Percentiles rank a stretch among this genome's conserved stretches.
These are phyloP conservation scores for Nymphaea thermarum DNA, from an alignment of 164 flowering plant genomes.

Conservation along the genomic window DNA sequence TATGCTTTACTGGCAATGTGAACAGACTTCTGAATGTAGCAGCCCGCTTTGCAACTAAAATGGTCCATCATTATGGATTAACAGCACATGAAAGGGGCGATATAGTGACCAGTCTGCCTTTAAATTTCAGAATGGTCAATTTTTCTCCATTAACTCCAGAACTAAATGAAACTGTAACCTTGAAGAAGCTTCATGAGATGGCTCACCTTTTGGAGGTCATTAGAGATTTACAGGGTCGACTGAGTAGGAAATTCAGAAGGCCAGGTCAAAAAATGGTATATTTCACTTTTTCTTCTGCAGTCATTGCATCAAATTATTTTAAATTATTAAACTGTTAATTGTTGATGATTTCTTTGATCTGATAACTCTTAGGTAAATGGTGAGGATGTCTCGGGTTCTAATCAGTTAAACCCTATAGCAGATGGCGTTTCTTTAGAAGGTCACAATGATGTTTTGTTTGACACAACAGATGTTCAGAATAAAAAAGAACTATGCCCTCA, in stretches of 20 bases:
- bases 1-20: background rate
- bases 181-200: slow-evolving; percentile 55
- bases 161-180: slow-evolving; percentile 13
- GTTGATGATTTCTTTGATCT: slow-evolving; percentile 3
- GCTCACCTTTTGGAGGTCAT: slow-evolving; percentile 64
- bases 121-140: slow-evolving; percentile 7
- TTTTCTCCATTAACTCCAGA: slow-evolving; percentile 15
- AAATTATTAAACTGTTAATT: background rate
- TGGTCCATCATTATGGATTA: slow-evolving; percentile 66
- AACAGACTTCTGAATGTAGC: slow-evolving; percentile 73
- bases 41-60: slow-evolving; percentile 64
- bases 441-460: no score
- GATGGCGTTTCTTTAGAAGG: no score
- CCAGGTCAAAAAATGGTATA: slow-evolving; percentile 51
- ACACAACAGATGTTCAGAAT: slow-evolving; percentile 6
- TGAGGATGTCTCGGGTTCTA: slow-evolving; percentile 16
- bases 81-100: slow-evolving; percentile 27
- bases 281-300: slow-evolving; percentile 1
- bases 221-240: slow-evolving; percentile 54
- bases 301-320: background rate
- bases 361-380: slow-evolving; percentile 30
- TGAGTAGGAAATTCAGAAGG: slow-evolving; percentile 35
- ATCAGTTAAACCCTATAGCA: background rate
- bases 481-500: slow-evolving; percentile 14
- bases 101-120: slow-evolving; percentile 8